phyloP scores from a whole-genome alignment of 75 land plant genomes.

The Sequoia sempervirens region DNA sequence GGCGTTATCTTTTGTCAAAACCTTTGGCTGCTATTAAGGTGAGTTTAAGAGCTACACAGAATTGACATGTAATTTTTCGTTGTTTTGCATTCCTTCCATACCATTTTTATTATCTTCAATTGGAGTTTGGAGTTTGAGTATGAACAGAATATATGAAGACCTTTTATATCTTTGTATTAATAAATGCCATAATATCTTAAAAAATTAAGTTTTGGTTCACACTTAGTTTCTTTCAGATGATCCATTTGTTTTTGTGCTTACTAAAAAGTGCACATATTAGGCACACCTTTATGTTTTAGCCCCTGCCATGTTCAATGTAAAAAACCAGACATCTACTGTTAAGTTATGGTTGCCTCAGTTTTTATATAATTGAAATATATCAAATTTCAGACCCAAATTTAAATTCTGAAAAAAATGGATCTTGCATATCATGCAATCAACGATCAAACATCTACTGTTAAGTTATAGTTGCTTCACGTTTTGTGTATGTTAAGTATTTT shows the following conservation, averaged over 20 bases:
- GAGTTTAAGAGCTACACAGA: not conserved
- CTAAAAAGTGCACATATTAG: not conserved
- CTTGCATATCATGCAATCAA: no score
- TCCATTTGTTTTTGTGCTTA: not conserved
- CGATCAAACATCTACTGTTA: no score
- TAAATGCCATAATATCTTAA: not conserved
- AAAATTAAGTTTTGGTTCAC: not conserved
- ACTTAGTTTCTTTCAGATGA: not conserved
- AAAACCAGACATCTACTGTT: not conserved
- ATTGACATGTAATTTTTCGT: not conserved
- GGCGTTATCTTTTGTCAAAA: slow-evolving; percentile 57
- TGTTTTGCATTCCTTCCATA: not conserved
- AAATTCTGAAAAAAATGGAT: no score
- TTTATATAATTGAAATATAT: slow-evolving; percentile 8
- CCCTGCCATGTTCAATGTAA: not conserved
- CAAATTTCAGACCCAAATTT: no score
- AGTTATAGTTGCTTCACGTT: not conserved
- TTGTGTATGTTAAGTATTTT: not conserved
- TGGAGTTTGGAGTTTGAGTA: not conserved
- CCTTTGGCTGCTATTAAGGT: slow-evolving; percentile 72
- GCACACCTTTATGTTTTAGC: not conserved
- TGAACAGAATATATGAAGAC: not conserved
- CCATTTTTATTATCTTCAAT: not conserved
- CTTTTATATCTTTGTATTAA: not conserved
- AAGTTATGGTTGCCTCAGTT: not conserved